phyloP scores from a whole-genome alignment of 768 basidiomycete genomes.

The Lactarius tabidus region DNA sequence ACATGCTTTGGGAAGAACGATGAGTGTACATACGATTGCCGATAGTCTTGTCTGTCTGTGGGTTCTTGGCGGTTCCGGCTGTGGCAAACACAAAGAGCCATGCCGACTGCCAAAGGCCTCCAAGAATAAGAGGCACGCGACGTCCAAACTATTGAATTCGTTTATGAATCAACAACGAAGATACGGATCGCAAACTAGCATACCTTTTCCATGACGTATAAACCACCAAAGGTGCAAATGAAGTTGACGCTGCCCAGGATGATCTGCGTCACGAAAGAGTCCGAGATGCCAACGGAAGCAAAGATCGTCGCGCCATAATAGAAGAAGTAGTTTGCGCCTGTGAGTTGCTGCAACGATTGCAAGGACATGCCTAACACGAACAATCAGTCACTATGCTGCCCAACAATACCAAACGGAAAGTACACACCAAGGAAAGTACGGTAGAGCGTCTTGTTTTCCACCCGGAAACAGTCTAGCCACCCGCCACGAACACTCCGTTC shows the following conservation, averaged over 20 bases:
- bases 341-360: conserved; percentile 70
- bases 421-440: conserved; percentile 49
- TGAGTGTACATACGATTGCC: conserved; percentile 44
- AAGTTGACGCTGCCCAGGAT: conserved; percentile 75
- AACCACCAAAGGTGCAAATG: conserved; percentile 63
- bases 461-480: conserved; percentile 68
- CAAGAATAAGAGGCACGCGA: conserved; percentile 57
- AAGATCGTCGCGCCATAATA: conserved; percentile 65
- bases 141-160: conserved; percentile 52
- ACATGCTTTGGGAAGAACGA: neutral
- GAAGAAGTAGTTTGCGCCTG: conserved; percentile 67
- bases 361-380: conserved; percentile 47
- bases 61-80: conserved; percentile 62
- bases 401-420: neutral
- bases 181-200: conserved; percentile 22
- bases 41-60: conserved; percentile 42
- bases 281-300: conserved; percentile 57
- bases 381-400: neutral
- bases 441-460: conserved; percentile 54
- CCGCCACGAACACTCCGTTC: conserved; percentile 46
- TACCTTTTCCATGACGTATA: conserved; percentile 68
- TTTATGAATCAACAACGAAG: neutral
- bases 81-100: conserved; percentile 75
- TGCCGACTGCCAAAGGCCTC: conserved; percentile 63
- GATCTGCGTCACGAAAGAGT: conserved; percentile 69